These are phyloP conservation scores for Tolypocladium tundrense DNA, from an alignment of 2,329 filamentous ascomycete species.

Conservation along the genomic window DNA sequence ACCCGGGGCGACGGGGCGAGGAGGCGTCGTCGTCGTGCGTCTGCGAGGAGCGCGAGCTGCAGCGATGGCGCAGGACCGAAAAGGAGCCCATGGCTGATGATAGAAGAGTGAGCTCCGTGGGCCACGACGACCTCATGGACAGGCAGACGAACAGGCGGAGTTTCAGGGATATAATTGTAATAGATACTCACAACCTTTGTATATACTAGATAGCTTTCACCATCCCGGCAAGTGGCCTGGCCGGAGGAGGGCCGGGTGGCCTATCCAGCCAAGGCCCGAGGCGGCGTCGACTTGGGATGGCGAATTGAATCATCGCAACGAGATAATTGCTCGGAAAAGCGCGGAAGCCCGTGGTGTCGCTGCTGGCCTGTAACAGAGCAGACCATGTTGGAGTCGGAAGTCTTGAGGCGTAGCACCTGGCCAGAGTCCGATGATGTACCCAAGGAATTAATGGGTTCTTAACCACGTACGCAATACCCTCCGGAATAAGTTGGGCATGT, in stretches of 20 bases:
- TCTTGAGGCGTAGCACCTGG: too few species aligned
- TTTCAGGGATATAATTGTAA: slow-evolving; percentile 4
- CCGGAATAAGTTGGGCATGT: background rate
- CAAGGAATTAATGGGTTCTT: too few species aligned
- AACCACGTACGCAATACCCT: too few species aligned
- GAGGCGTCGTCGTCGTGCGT: too few species aligned
- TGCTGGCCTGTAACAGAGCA: too few species aligned
- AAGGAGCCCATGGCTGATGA: slow-evolving; percentile 1
- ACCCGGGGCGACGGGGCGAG: too few species aligned
- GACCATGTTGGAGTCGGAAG: too few species aligned
- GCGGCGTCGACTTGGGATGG: background rate
- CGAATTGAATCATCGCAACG: background rate
- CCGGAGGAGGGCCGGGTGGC: background rate
- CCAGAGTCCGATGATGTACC: too few species aligned
- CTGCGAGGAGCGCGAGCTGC: too few species aligned
- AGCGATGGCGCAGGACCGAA: background rate
- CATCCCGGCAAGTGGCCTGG: background rate
- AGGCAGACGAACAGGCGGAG: background rate
- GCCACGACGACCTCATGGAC: slow-evolving; percentile 1
- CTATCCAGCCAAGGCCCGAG: background rate
- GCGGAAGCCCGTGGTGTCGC: background rate
- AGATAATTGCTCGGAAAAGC: too few species aligned
- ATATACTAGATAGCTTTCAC: background rate
- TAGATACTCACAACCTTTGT: slow-evolving; percentile 4
- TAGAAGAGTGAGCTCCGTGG: slow-evolving; percentile 2